A percentile compares a stretch with the other conserved stretches of the same genome.
phyloP scores from a whole-genome alignment of 495 filamentous ascomycete species.

The Talaromyces thailandensis region DNA sequence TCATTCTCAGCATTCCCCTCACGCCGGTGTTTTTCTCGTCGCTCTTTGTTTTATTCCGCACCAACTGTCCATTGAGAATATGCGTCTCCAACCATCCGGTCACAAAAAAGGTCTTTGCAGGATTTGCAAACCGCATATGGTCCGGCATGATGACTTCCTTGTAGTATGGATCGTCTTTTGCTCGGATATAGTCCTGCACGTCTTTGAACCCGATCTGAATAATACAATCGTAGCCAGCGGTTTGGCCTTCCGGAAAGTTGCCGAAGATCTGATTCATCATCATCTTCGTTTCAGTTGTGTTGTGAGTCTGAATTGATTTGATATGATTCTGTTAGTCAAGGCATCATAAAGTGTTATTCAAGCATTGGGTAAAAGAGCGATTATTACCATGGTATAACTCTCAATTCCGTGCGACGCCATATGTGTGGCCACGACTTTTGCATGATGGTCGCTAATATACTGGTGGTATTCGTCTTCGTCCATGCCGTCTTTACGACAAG shows the following conservation, averaged over 20 bases:
- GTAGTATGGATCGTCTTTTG: constrained; percentile 29
- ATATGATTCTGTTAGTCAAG: neutral
- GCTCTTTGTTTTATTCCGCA: neutral
- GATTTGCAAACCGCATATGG: constrained; percentile 36
- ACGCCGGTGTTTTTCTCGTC: neutral
- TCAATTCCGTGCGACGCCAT: neutral
- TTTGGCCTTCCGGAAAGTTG: constrained; percentile 10
- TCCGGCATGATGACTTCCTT: constrained; percentile 11
- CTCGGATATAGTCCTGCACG: constrained; percentile 21
- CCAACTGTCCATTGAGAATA: neutral
- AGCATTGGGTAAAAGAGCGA: neutral
- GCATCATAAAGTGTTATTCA: neutral
- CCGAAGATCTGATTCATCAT: constrained; percentile 24
- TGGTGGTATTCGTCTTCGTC: constrained; percentile 31
- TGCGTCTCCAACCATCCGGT: neutral
- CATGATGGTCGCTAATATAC: constrained; percentile 25
- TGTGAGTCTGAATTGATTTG: constrained; percentile 17
- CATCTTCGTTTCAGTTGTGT: constrained; percentile 14
- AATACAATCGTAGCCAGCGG: constrained; percentile 30
- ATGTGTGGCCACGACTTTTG: neutral
- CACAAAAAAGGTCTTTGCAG: constrained; percentile 12
- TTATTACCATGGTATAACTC: neutral
- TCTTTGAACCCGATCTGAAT: constrained; percentile 25
- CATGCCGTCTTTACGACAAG: constrained; percentile 30
- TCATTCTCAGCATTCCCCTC: neutral